A percentile compares a stretch with the other conserved stretches of the same genome.
These are phyloP conservation scores for Ulmus americana DNA, from an alignment of 331 rosid species.

Conservation along the genomic window DNA sequence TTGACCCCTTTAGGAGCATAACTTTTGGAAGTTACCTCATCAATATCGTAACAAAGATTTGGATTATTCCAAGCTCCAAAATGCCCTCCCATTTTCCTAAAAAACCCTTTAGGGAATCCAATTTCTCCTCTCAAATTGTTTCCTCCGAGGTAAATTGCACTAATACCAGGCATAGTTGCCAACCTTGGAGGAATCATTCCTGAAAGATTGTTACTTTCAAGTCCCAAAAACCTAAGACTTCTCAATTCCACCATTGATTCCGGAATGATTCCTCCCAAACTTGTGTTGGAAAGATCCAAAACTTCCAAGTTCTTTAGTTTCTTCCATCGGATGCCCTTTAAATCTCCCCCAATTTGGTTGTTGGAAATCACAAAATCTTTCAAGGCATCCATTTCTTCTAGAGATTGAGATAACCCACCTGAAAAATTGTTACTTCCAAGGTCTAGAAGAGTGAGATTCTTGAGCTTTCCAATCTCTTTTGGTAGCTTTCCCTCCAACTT, in stretches of 20 bases:
- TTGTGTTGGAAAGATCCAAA: slow-evolving; percentile 25
- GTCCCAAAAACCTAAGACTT: slow-evolving; percentile 26
- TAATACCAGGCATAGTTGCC: slow-evolving; percentile 18
- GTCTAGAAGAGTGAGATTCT: slow-evolving; percentile 26
- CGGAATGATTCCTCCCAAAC: slow-evolving; percentile 23
- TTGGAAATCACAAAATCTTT: slow-evolving; percentile 26
- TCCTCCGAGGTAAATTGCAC: slow-evolving; percentile 24
- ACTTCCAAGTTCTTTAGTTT: slow-evolving; percentile 17
- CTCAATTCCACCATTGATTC: slow-evolving; percentile 19
- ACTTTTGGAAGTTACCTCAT: not conserved
- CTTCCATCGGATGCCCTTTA: slow-evolving; percentile 16
- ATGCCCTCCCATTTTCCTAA: slow-evolving; percentile 23
- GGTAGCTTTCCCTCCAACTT: slow-evolving; percentile 21
- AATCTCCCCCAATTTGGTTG: slow-evolving; percentile 22
- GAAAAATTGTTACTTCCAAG: slow-evolving; percentile 25
- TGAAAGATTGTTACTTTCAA: slow-evolving; percentile 16
- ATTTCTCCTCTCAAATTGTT: slow-evolving; percentile 30
- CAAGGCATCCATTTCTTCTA: slow-evolving; percentile 26
- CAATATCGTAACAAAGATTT: slow-evolving; percentile 18
- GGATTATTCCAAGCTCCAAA: slow-evolving; percentile 34
- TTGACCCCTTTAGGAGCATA: slow-evolving; percentile 19
- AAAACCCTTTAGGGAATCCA: slow-evolving; percentile 24
- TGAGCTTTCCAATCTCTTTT: slow-evolving; percentile 15
- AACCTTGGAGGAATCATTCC: slow-evolving; percentile 14
- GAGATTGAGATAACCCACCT: slow-evolving; percentile 16